Evolutionary conservation across 148 eudicot species (phyloP).

Genomic region (Silene conica): DNA sequence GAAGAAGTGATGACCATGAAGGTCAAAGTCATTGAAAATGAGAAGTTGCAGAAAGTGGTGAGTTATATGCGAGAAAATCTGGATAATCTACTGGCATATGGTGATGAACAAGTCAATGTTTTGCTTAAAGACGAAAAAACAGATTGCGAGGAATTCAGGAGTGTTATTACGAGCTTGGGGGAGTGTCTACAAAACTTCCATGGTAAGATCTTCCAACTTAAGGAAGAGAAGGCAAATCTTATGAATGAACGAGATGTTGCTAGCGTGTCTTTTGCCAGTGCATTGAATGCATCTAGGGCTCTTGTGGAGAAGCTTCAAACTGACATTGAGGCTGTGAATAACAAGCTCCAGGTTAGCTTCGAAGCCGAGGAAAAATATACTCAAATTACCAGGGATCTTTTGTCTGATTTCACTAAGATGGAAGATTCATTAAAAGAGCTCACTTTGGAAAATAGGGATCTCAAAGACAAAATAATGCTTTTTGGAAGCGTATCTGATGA

Average conservation of each 20-base stretch:
- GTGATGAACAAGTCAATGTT: conserved; percentile 27
- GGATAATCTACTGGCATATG: conserved; percentile 39
- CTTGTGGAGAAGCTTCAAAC: conserved; percentile 55
- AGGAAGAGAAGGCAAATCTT: conserved; percentile 52
- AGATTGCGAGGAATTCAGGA: conserved; percentile 29
- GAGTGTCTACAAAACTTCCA: conserved; percentile 39
- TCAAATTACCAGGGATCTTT: conserved; percentile 42
- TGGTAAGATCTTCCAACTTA: conserved; percentile 34
- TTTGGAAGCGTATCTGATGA: conserved; percentile 50
- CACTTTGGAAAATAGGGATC: conserved; percentile 40
- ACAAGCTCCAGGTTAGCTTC: conserved; percentile 42
- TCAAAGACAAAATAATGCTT: conserved; percentile 44
- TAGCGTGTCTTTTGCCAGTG: conserved; percentile 35
- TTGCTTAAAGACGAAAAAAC: conserved; percentile 20
- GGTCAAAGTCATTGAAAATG: conserved; percentile 37
- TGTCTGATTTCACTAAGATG: conserved; percentile 49
- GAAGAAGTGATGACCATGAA: conserved; percentile 45
- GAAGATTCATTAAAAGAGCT: conserved; percentile 59
- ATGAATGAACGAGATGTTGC: conserved; percentile 48
- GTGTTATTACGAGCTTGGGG: conserved; percentile 40
- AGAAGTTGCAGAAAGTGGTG: conserved; percentile 40
- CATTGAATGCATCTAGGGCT: conserved; percentile 40
- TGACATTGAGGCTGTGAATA: conserved; percentile 49
- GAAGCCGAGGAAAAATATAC: conserved; percentile 54
- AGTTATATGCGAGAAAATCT: conserved; percentile 43